A percentile compares a stretch with the other conserved stretches of the same genome.
These are phyloP conservation scores for Chenopodium quinoa DNA, from an alignment of 148 eudicot species.

Conservation along the genomic window DNA sequence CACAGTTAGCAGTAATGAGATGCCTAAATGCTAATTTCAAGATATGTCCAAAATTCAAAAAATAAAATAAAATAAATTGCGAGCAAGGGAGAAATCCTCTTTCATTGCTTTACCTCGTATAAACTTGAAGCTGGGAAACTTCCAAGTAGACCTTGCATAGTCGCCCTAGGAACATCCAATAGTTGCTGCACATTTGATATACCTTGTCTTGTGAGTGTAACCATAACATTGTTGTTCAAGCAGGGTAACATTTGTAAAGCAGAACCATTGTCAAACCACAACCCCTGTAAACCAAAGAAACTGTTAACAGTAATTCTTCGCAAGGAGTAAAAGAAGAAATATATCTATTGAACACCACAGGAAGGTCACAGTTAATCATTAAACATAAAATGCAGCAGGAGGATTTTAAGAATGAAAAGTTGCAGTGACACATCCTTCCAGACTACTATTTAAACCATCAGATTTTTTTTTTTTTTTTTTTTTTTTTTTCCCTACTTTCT, in stretches of 20 bases:
- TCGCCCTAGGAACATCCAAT: constrained; percentile 51
- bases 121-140: constrained; percentile 45
- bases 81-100: not conserved
- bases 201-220: constrained; percentile 47
- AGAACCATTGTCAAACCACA: constrained; percentile 73
- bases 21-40: not conserved
- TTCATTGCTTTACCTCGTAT: constrained; percentile 48
- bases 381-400: not conserved
- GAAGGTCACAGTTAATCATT: not conserved
- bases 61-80: not conserved
- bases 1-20: not conserved
- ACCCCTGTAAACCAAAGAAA: constrained; percentile 48
- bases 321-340: constrained; percentile 8
- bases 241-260: constrained; percentile 80
- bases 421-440: not conserved
- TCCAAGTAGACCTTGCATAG: constrained; percentile 50
- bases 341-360: not conserved
- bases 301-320: not conserved
- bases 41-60: not conserved
- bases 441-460: not conserved
- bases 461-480: not conserved
- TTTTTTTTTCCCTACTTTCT: too few species aligned
- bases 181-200: constrained; percentile 63
- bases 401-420: not conserved
- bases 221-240: constrained; percentile 64